phyloP scores from a whole-genome alignment of 1,139 yeast genomes.

The Diutina rugosa region DNA sequence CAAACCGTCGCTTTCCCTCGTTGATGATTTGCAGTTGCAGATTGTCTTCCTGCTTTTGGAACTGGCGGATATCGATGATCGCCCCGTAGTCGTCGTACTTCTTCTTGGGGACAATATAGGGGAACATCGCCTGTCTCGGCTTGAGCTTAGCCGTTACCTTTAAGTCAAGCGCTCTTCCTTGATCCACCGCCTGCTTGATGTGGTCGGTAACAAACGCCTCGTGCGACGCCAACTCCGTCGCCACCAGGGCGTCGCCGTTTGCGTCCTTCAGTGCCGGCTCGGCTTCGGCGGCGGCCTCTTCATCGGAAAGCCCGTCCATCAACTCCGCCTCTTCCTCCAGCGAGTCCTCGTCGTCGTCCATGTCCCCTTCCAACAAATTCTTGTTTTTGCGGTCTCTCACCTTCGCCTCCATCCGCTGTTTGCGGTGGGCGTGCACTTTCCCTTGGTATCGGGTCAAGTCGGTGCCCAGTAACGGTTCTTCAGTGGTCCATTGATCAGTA shows the following conservation, averaged over 20 bases:
- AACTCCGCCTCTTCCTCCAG: constrained; percentile 14
- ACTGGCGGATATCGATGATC: constrained; percentile 50
- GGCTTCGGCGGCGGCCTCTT: constrained; percentile 7
- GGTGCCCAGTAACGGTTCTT: constrained; percentile 35
- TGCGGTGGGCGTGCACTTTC: constrained; percentile 23
- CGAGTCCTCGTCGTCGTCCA: constrained; percentile 12
- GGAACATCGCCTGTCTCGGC: constrained; percentile 70
- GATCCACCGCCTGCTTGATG: constrained; percentile 24
- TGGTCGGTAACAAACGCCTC: constrained; percentile 30
- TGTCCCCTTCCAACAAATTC: constrained; percentile 30
- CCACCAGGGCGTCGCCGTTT: background rate
- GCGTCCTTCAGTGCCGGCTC: background rate
- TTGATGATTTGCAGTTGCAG: constrained; percentile 22
- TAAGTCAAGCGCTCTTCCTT: constrained; percentile 41
- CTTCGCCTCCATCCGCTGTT: constrained; percentile 34
- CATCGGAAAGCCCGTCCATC: constrained; percentile 16
- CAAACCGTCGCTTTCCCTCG: constrained; percentile 15
- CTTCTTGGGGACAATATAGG: constrained; percentile 42
- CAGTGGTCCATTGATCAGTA: constrained; percentile 24
- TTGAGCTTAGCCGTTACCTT: constrained; percentile 44
- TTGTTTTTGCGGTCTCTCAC: constrained; percentile 46
- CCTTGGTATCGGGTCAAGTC: constrained; percentile 38
- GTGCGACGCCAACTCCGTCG: constrained; percentile 11
- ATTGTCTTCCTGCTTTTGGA: constrained; percentile 43
- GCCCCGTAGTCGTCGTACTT: constrained; percentile 83